These are phyloP conservation scores for Raphidocelis subcapitata DNA, from an alignment of 139 green algal species.

Conservation along the genomic window DNA sequence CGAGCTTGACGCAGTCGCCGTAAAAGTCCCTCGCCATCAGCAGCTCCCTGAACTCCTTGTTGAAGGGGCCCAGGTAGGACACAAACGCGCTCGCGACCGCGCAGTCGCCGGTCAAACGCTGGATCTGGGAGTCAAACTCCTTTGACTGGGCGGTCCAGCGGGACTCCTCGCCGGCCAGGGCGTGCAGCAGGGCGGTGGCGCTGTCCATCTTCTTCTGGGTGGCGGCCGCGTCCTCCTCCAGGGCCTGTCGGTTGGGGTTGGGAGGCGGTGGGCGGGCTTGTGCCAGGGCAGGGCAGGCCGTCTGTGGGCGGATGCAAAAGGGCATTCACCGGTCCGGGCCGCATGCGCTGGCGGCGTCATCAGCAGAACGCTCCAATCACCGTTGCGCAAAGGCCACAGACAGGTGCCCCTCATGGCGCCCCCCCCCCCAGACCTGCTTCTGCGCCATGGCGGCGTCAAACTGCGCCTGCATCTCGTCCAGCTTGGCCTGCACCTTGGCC, in stretches of 20 bases:
- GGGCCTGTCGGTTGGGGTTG: no score
- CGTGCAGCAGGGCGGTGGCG: constrained; percentile 85
- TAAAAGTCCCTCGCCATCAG: constrained; percentile 79
- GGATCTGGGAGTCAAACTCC: constrained; percentile 83
- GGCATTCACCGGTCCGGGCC: no score
- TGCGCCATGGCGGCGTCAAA: constrained; percentile 92
- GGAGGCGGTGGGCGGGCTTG: no score
- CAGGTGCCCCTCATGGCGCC: background rate
- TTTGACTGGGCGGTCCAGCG: constrained; percentile 88
- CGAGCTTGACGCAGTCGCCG: constrained; percentile 65
- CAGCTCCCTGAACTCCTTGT: constrained; percentile 93
- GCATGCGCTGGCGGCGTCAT: no score
- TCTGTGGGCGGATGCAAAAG: no score
- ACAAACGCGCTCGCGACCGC: constrained; percentile 82
- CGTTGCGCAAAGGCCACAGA: no score
- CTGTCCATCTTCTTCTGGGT: constrained; percentile 91
- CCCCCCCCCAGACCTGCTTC: no score
- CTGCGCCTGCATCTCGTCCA: constrained; percentile 91
- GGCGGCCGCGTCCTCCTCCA: constrained; percentile 86
- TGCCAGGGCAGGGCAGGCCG: no score
- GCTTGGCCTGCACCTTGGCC: constrained; percentile 83
- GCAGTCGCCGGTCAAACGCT: constrained; percentile 87
- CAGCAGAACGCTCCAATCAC: no score
- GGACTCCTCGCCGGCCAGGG: constrained; percentile 89
- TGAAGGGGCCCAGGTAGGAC: constrained; percentile 93